A percentile compares a stretch with the other conserved stretches of the same genome.
Conservation (phyloP, 805 yeast species). For the Cyberlindnera mississippiensis region DNA sequence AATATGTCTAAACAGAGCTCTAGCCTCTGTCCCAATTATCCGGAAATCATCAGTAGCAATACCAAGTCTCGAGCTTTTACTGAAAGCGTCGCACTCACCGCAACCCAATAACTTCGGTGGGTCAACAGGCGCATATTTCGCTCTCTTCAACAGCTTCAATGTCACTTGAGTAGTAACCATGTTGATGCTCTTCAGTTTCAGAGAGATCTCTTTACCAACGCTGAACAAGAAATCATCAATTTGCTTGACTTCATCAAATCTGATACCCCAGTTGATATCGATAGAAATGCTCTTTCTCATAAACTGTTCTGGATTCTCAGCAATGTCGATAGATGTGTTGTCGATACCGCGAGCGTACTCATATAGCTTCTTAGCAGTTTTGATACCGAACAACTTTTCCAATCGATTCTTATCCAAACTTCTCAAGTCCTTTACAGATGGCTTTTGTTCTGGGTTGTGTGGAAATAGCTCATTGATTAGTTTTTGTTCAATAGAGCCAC, state of each 20-base stretch:
- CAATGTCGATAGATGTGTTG: conserved; percentile 51
- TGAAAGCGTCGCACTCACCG: conserved; percentile 69
- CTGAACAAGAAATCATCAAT: conserved; percentile 59
- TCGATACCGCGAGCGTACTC: conserved; percentile 68
- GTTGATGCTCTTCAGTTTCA: conserved; percentile 44
- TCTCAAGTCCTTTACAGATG: conserved; percentile 38
- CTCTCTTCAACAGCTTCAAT: conserved; percentile 61
- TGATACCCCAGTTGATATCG: conserved; percentile 87
- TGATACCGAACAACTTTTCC: conserved; percentile 55
- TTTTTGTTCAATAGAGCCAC: conserved; percentile 45
- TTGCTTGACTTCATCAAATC: conserved; percentile 60
- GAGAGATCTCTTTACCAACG: conserved; percentile 55
- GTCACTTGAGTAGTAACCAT: conserved; percentile 55
- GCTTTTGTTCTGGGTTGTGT: conserved; percentile 13
- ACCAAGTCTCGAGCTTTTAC: conserved; percentile 58
- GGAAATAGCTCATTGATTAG: conserved; percentile 34
- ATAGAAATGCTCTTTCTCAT: conserved; percentile 76
- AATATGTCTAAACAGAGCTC: conserved; percentile 50
- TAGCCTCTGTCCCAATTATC: conserved; percentile 54
- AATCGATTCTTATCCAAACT: conserved; percentile 34
- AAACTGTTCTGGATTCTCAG: conserved; percentile 44
- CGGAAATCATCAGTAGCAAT: conserved; percentile 58
- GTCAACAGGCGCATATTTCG: conserved; percentile 62
- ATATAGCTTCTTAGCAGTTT: conserved; percentile 62
- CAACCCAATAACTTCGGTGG: conserved; percentile 82